Base-by-base conservation (phyloP, 345 rosid genomes). In the Anacardium occidentale region DNA sequence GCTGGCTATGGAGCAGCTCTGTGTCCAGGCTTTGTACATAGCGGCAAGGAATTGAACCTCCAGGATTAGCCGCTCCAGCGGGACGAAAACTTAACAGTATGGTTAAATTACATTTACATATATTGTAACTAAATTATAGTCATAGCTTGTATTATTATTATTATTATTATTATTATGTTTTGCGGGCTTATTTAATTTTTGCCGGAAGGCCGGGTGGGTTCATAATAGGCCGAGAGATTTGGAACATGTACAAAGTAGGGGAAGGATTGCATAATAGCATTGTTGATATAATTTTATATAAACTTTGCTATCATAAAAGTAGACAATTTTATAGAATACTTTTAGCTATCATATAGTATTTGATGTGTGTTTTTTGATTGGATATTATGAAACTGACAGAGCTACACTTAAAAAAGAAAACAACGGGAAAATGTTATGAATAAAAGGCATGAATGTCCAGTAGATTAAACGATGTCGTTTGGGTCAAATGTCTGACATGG, bases 131-230 rank as follows among this genome's bases (percentile, higher is more conserved):
- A 45, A 64, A 32, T 64, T 53, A 59, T 47, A 45, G 54, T 64
- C 68, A 53, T 54, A 45, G 53, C 18, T 40, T 54, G 8, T 13
- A 44, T 15, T 12, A 3, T 29, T 26, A 37, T 65, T 40, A 48
- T 42, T n/a, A n/a, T n/a, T n/a, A n/a, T n/a, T n/a, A n/a, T n/a
- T n/a, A n/a, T n/a, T n/a, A n/a, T n/a, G n/a, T n/a, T n/a, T 45
- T 48, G 48, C 2, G 18, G 5, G 5, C 14, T 48, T 12, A 12
- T 48, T 14, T 48, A 2, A 3, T 22, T 18, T 3, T 32, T 40
- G 75, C 77, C 71, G 69, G 3, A 69, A 73, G 77, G 77, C 68
- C 20, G 53, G 52, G 2, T 15, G 45, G 62, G 53, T 51, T 8
- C 48, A 62, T 22, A 26, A 9, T 22, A 26, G 14, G 60, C 21